Evolutionary conservation across 768 basidiomycete species (phyloP), one percentile per base, ranked within the genome.

Genomic region (Rhodotorula kratochvilovae): DNA sequence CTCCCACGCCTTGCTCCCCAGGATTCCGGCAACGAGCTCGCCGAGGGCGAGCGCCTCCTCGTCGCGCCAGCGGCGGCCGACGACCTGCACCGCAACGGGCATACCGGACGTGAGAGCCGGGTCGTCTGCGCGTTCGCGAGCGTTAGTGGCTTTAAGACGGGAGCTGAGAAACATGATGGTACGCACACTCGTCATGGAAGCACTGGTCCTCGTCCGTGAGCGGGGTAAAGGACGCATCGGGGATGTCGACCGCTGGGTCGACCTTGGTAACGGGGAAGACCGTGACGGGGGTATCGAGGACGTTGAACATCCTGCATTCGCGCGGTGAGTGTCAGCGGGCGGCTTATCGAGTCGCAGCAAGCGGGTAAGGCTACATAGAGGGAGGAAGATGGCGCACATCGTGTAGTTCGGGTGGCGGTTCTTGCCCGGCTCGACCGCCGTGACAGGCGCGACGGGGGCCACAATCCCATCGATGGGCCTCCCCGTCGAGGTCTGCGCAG

Each of bases 391-490:
- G 13, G 6, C 43, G 43, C 43, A 63, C 62, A n/a, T 42, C 1
- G 63, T 64, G 53, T 64, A 64, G 35, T 54, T 54, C 10, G 36
- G 29, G n/a, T 54, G 53, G 2, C n/a, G 29, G 54, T 42, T 63
- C 16, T 11, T 29, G 21, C 33, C 54, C 16, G n/a, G 59, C 29
- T 17, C 35, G 6, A 29, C 23, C 1, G 69, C 59, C 21, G 59
- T 56, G 27, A 50, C 17, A 3, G 53, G 63, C 43, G 42, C 45
- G 2, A 3, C 81, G 83, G 27, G 90, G 88, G 12, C 80, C 39
- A 91, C 87, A 71, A 92, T 86, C 4, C 87, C 89, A 77, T 91
- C 90, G 5, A 91, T 84, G 12, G 89, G 87, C 5, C 90, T 81
- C 2, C 87, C 88, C 0, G 89, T 90, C 0, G 84, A 85, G 0